Base-by-base conservation (phyloP, 2,329 filamentous ascomycete species). In the Colletotrichum melonis region DNA sequence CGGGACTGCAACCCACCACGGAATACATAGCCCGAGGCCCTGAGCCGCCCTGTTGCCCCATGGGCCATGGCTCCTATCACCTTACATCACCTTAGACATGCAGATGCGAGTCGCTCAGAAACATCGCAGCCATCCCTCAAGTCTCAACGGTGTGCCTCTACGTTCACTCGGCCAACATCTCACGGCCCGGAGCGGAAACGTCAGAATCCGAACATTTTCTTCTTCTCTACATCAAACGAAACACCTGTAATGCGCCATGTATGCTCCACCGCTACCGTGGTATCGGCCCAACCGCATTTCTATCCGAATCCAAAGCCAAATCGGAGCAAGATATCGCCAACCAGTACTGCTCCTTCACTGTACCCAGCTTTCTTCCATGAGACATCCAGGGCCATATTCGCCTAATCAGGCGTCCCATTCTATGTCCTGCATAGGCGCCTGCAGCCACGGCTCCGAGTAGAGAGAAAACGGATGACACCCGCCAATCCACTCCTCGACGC, bases 401-500 rank as follows among this genome's bases (percentile, higher is more conserved):
- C 38, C 14, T 19, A 42, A 14, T 3, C 4, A 24, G 24, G 28
- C 42, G 11, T 26, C 11, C 11, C 26, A 11, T 6, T 19, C 42
- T 52, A 63, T 1, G 12, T 26, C n/a, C 22, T 35, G 5, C 62
- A 64, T 55, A 5, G 32, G 63, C 52, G 38, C 24, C 63, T 42
- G 38, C 14, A 42, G 16, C 38, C 63, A 72, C n/a, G 32, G 14
- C 54, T 69, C 66, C 59, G n/a, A 24, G 24, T 9, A 8, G 30
- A 72, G 32, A 12, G 70, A 26, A 19, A 28, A 9, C 32, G 70
- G 70, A 11, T 58, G 59, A 24, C 42, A 22, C 3, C 77, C 77
- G 52, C 74, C 78, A 19, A 74, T n/a, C 60, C 62, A 66, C 38
- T 30, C 57, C 38, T 64, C 35, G 19, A 68, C 54, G 24, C 71